These are phyloP conservation scores for Microbotryum saponariae DNA, from an alignment of 1,284 basidiomycete genomes.

Conservation along the genomic window DNA sequence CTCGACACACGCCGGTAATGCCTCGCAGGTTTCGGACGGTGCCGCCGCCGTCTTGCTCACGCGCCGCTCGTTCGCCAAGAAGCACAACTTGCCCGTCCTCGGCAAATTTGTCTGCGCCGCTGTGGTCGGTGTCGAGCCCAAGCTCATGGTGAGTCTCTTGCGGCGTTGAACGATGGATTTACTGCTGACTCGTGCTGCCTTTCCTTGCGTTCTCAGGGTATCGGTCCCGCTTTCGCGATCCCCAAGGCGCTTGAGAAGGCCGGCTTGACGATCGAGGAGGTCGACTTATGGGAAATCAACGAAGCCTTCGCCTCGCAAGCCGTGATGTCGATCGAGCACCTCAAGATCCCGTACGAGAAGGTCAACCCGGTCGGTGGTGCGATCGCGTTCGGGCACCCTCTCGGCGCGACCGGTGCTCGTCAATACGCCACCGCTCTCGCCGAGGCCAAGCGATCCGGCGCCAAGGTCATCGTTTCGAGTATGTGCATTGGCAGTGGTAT, in stretches of 20 bases:
- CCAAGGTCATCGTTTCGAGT: constrained; percentile 63
- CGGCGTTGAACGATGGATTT: constrained; percentile 4
- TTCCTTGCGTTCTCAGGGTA: constrained; percentile 38
- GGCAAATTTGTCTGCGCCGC: constrained; percentile 81
- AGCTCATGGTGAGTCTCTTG: constrained; percentile 57
- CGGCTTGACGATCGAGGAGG: constrained; percentile 61
- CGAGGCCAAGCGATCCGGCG: constrained; percentile 61
- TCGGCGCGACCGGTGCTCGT: constrained; percentile 60
- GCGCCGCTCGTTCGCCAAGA: constrained; percentile 75
- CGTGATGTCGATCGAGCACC: constrained; percentile 51
- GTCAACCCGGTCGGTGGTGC: constrained; percentile 47
- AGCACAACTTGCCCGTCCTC: constrained; percentile 79
- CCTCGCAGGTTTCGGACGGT: constrained; percentile 71
- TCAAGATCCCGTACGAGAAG: constrained; percentile 44
- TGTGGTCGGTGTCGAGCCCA: constrained; percentile 59
- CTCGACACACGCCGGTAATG: constrained; percentile 68
- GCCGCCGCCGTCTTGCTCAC: constrained; percentile 89
- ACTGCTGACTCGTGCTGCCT: background rate
- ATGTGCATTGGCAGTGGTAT: constrained; percentile 79
- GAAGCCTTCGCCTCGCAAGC: constrained; percentile 53
- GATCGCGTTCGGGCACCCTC: constrained; percentile 48
- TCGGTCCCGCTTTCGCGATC: constrained; percentile 86
- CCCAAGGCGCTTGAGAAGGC: constrained; percentile 70
- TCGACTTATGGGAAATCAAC: constrained; percentile 84
- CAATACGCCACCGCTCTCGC: constrained; percentile 78